Conservation (phyloP, 768 basidiomycete genomes). For the Coprinopsis strossmayeri region DNA sequence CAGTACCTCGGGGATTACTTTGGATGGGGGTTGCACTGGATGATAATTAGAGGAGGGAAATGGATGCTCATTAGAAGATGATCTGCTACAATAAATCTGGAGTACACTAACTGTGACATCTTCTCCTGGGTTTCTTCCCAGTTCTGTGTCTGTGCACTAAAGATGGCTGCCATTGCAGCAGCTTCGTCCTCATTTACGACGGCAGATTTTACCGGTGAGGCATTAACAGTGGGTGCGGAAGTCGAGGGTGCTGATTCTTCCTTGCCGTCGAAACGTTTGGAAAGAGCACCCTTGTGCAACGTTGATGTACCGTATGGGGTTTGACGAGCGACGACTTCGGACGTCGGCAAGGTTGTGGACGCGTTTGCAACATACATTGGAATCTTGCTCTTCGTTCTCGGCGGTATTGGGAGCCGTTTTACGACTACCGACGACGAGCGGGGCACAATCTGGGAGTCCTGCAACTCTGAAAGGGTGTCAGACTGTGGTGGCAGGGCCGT, state of each 20-base stretch:
- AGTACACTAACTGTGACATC: slow-evolving; percentile 96
- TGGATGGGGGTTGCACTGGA: slow-evolving; percentile 66
- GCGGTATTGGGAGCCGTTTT: slow-evolving; percentile 77
- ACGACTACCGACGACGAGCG: slow-evolving; percentile 93
- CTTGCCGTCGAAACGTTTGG: slow-evolving; percentile 85
- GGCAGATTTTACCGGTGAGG: slow-evolving; percentile 33
- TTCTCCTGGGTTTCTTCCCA: slow-evolving; percentile 99
- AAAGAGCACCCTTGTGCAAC: slow-evolving; percentile 75
- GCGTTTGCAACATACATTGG: slow-evolving; percentile 63
- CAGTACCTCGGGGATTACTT: slow-evolving; percentile 55
- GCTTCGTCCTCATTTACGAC: slow-evolving; percentile 75
- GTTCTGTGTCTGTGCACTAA: slow-evolving; percentile 86
- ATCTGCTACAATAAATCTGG: slow-evolving; percentile 65
- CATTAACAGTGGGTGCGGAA: no score
- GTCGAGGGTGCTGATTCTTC: slow-evolving; percentile 48
- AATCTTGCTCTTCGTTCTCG: slow-evolving; percentile 80
- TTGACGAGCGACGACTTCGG: slow-evolving; percentile 37
- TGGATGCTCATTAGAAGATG: slow-evolving; percentile 64
- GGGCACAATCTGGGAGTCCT: slow-evolving; percentile 83
- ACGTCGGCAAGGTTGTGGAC: slow-evolving; percentile 35
- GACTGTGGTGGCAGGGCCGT: background rate
- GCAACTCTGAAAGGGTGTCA: slow-evolving; percentile 49
- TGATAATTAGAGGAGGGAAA: slow-evolving; percentile 24
- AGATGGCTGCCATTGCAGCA: slow-evolving; percentile 97
- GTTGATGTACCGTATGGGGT: slow-evolving; percentile 29